Conservation (phyloP, 805 yeast species). For the Candida nitratophila region DNA sequence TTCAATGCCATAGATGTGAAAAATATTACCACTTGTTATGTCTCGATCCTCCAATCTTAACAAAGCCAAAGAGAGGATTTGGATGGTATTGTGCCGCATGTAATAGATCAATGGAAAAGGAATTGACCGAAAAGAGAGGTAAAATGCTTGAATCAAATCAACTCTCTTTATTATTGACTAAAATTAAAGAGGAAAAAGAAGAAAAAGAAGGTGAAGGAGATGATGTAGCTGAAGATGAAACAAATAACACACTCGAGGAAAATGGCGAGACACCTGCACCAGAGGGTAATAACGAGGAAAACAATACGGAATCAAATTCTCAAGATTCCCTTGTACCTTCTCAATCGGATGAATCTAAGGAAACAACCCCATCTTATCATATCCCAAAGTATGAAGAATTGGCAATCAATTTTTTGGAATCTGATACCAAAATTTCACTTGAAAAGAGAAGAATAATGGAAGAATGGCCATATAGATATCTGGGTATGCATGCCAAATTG, state of each 20-base stretch:
- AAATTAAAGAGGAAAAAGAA: background rate
- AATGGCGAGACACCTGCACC: conserved; percentile 1
- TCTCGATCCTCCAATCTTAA: conserved; percentile 73
- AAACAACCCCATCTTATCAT: conserved; percentile 1
- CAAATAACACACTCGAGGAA: conserved; percentile 1
- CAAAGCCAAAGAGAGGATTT: conserved; percentile 80
- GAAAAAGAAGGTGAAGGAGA: conserved; percentile 1
- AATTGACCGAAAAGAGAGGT: conserved; percentile 29
- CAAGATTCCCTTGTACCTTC: conserved; percentile 1
- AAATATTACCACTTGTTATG: conserved; percentile 73
- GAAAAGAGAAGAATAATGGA: conserved; percentile 47
- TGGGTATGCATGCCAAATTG: conserved; percentile 66
- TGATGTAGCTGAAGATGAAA: background rate
- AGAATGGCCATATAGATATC: conserved; percentile 77
- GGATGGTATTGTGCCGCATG: conserved; percentile 88
- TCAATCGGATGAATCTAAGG: conserved; percentile 4
- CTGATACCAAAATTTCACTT: conserved; percentile 34
- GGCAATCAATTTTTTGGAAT: conserved; percentile 45
- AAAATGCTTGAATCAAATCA: conserved; percentile 22
- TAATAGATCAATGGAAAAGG: conserved; percentile 49
- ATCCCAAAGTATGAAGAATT: conserved; percentile 50
- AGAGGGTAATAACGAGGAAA: conserved; percentile 1
- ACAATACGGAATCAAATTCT: background rate
- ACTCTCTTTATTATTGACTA: conserved; percentile 4
- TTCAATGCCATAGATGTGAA: conserved; percentile 74